Evolutionary conservation across 768 basidiomycete genomes (phyloP).

Genomic region (Austroboletus eburneus): DNA sequence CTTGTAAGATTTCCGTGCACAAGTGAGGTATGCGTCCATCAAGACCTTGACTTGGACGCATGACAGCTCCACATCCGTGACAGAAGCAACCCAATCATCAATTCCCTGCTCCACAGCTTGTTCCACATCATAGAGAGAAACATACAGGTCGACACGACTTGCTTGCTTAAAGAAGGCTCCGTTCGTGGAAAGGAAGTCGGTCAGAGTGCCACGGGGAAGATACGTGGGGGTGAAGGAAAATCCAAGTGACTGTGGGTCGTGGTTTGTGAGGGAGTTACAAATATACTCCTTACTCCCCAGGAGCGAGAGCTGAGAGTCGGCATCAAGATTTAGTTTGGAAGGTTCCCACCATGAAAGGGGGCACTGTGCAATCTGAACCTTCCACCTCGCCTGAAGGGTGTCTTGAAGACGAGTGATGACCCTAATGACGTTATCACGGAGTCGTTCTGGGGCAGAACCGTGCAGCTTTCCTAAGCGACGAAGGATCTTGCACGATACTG

Average conservation of each 20-base stretch:
- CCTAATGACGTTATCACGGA: not conserved
- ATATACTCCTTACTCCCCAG: slow-evolving; percentile 26
- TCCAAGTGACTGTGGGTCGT: not conserved
- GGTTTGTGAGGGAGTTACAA: slow-evolving; percentile 2
- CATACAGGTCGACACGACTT: not conserved
- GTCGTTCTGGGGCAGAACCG: not conserved
- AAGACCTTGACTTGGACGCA: slow-evolving; percentile 12
- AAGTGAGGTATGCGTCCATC: slow-evolving; percentile 25
- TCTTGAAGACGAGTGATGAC: not conserved
- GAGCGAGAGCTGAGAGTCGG: slow-evolving; percentile 34
- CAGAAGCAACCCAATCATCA: slow-evolving; percentile 28
- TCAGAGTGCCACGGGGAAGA: not conserved
- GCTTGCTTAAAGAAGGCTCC: slow-evolving; percentile 1
- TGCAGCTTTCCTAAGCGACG: not conserved
- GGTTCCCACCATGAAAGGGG: slow-evolving; percentile 26
- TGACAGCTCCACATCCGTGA: not conserved
- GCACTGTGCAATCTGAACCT: not conserved
- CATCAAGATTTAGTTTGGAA: slow-evolving; percentile 18
- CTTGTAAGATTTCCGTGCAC: not conserved
- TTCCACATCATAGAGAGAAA: slow-evolving; percentile 31
- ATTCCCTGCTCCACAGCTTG: slow-evolving; percentile 24
- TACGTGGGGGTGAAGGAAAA: not conserved
- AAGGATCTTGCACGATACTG: not conserved
- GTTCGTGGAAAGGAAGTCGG: not conserved
- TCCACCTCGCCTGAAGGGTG: not conserved